phyloP scores from a whole-genome alignment of 2,329 filamentous ascomycete species.

The Neonectria hederae region DNA sequence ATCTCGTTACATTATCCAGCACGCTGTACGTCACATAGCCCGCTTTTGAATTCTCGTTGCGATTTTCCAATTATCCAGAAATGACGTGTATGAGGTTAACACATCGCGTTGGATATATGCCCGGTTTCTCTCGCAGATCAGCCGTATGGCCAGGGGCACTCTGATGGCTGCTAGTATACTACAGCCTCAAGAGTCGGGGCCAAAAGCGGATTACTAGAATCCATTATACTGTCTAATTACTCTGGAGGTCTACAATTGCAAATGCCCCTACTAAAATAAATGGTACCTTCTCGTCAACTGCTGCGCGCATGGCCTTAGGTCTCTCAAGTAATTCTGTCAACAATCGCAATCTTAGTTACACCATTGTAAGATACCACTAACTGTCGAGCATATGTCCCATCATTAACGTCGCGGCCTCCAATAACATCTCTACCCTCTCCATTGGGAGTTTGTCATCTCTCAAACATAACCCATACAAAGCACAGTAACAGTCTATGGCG shows the following conservation, averaged over 20 bases:
- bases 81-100: background rate
- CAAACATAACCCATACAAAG: constrained; percentile 3
- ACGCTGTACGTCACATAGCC: background rate
- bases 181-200: no score
- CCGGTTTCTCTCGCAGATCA: background rate
- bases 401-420: constrained; percentile 13
- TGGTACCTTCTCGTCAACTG: no score
- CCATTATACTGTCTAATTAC: no score
- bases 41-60: background rate
- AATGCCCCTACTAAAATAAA: no score
- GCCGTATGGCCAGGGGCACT: no score
- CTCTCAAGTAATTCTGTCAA: no score
- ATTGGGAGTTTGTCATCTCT: background rate
- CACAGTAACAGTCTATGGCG: constrained; percentile 1
- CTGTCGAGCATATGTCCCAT: constrained; percentile 12
- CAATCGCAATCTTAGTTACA: no score
- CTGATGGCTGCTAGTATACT: no score
- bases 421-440: background rate
- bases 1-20: background rate
- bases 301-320: no score
- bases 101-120: background rate
- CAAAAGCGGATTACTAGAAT: no score
- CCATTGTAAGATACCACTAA: background rate
- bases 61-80: background rate
- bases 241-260: no score